Evolutionary conservation across 495 filamentous ascomycete genomes (phyloP).

Genomic region (Xylaria scruposa): DNA sequence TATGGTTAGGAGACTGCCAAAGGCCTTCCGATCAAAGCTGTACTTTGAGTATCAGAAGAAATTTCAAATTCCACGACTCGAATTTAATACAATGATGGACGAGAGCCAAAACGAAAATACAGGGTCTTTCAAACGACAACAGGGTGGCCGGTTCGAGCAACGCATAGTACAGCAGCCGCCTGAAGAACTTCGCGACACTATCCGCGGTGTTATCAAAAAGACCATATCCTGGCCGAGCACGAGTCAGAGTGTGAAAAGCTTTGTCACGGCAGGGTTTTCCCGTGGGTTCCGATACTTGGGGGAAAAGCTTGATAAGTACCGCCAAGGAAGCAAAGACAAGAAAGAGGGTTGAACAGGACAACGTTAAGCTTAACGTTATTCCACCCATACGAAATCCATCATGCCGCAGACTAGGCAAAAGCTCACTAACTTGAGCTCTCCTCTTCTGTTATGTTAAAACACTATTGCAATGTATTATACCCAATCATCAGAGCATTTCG

Average conservation of each 20-base stretch:
- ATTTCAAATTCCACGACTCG: slow-evolving; percentile 78
- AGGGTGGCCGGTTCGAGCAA: slow-evolving; percentile 85
- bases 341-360: slow-evolving; percentile 24
- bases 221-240: slow-evolving; percentile 92
- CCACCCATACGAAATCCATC: neutral
- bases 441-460: neutral
- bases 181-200: slow-evolving; percentile 67
- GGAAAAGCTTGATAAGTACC: slow-evolving; percentile 83
- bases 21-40: slow-evolving; percentile 82
- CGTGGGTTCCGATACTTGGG: slow-evolving; percentile 75
- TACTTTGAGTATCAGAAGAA: slow-evolving; percentile 95
- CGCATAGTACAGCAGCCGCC: slow-evolving; percentile 74
- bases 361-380: neutral
- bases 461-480: slow-evolving; percentile 14
- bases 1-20: slow-evolving; percentile 92
- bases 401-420: neutral
- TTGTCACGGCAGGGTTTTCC: slow-evolving; percentile 73
- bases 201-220: slow-evolving; percentile 76
- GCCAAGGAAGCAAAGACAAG: slow-evolving; percentile 48
- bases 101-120: slow-evolving; percentile 72
- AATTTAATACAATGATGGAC: slow-evolving; percentile 88
- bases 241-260: slow-evolving; percentile 80
- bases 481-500: neutral
- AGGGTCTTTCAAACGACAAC: slow-evolving; percentile 68
- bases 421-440: neutral